These are phyloP conservation scores for Aspergillus awamori DNA, from an alignment of 2,329 filamentous ascomycete genomes.

Conservation along the genomic window DNA sequence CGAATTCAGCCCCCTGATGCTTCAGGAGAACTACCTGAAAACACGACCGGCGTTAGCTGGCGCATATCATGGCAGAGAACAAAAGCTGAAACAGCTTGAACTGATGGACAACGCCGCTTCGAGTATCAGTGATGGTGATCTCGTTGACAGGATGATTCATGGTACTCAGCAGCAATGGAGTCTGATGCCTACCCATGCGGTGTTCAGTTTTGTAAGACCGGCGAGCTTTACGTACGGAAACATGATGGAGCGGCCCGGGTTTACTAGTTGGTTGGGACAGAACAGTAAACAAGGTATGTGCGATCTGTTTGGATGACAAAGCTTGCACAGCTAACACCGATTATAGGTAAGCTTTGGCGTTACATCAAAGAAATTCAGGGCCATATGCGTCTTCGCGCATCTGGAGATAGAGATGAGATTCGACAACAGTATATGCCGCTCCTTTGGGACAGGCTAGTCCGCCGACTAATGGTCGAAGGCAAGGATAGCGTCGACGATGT, in stretches of 20 bases:
- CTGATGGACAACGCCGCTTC: slow-evolving; percentile 84
- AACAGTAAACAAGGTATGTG: slow-evolving; percentile 79
- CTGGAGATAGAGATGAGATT: slow-evolving; percentile 89
- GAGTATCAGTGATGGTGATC: slow-evolving; percentile 94
- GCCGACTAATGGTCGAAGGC: slow-evolving; percentile 73
- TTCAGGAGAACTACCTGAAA: slow-evolving; percentile 95
- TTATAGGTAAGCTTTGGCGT: slow-evolving; percentile 66
- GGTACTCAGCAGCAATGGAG: slow-evolving; percentile 98
- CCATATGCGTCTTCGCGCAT: slow-evolving; percentile 90
- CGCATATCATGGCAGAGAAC: slow-evolving; percentile 66
- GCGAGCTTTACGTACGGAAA: slow-evolving; percentile 84
- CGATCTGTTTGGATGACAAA: neutral
- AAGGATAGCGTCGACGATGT: slow-evolving; percentile 80
- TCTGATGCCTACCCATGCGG: slow-evolving; percentile 92
- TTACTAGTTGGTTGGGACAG: slow-evolving; percentile 92
- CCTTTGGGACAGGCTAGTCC: slow-evolving; percentile 79
- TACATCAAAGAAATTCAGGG: slow-evolving; percentile 92
- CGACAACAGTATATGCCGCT: slow-evolving; percentile 91
- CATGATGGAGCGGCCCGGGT: slow-evolving; percentile 69
- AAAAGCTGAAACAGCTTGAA: slow-evolving; percentile 80
- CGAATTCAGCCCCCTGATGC: slow-evolving; percentile 95
- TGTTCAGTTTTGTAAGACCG: slow-evolving; percentile 92
- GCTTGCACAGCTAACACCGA: slow-evolving; percentile 7
- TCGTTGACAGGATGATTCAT: slow-evolving; percentile 98
- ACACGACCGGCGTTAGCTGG: slow-evolving; percentile 72